Conservation (phyloP, 371 early-diverging fungal genomes). For the Basidiobolus meristosporus region DNA sequence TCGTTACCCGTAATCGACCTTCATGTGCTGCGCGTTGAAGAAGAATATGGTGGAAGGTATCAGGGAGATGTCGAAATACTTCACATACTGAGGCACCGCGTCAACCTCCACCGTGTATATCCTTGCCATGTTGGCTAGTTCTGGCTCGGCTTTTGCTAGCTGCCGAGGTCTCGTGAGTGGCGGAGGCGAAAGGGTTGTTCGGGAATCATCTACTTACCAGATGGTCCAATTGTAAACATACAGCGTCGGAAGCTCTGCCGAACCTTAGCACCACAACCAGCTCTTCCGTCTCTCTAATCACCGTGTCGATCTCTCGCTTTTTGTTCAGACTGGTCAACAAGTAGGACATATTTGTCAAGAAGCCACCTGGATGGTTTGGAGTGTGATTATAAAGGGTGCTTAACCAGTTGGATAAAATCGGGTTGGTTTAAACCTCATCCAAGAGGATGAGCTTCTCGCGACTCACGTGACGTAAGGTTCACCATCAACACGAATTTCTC, state of each 20-base stretch:
- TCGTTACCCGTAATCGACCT: conserved; percentile 12
- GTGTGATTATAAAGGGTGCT: no score
- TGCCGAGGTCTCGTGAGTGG: neutral
- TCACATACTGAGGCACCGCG: conserved; percentile 6
- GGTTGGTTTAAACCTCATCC: no score
- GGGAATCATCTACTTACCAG: conserved; percentile 5
- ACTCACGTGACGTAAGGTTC: no score
- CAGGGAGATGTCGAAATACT: conserved; percentile 10
- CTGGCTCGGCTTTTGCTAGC: conserved; percentile 6
- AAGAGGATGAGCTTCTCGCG: no score
- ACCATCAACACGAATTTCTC: no score
- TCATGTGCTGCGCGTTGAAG: conserved; percentile 12
- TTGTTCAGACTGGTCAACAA: no score
- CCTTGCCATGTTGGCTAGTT: conserved; percentile 8
- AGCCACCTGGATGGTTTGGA: no score
- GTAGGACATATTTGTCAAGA: no score
- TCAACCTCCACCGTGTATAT: conserved; percentile 11
- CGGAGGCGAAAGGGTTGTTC: neutral
- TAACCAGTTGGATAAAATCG: no score
- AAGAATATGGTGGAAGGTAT: conserved; percentile 14
- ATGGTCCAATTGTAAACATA: conserved; percentile 9
- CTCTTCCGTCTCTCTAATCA: no score
- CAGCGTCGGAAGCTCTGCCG: conserved; percentile 5
- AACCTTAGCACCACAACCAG: conserved; percentile 11
- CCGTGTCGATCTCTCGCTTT: no score